Conservation (phyloP, 176 grass and related monocot genomes). For the Otatea glauca region DNA sequence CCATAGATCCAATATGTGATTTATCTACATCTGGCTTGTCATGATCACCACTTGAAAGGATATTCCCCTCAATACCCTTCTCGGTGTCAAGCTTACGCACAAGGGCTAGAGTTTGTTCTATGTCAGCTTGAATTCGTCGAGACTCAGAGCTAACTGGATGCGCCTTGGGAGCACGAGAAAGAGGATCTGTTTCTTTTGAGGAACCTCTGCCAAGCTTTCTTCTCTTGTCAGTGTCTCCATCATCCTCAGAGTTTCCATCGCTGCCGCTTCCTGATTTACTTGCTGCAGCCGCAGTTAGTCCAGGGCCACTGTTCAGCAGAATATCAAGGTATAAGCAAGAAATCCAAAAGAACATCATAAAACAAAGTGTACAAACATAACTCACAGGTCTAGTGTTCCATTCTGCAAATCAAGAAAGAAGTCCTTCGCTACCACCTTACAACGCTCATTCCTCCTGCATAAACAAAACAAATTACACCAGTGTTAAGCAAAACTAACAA, state of each 20-base stretch:
- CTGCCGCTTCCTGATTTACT: conserved; percentile 62
- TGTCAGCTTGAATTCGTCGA: conserved; percentile 77
- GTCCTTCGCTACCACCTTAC: conserved; percentile 64
- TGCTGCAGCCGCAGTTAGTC: conserved; percentile 49
- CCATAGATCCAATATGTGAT: conserved; percentile 95
- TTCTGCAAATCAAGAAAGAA: conserved; percentile 96
- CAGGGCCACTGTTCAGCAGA: conserved; percentile 70
- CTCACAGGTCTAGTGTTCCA: conserved; percentile 94
- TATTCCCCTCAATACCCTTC: conserved; percentile 86
- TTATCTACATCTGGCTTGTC: conserved; percentile 77
- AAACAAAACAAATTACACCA: conserved; percentile 23
- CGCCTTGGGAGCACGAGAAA: conserved; percentile 72
- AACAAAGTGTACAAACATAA: conserved; percentile 6
- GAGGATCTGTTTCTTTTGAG: conserved; percentile 69
- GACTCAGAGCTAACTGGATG: conserved; percentile 79
- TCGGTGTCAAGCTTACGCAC: conserved; percentile 82
- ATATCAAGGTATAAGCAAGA: conserved; percentile 55
- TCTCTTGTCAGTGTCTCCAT: conserved; percentile 80
- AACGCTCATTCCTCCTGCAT: conserved; percentile 61
- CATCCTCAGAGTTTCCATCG: conserved; percentile 93
- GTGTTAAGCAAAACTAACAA: conserved; percentile 14
- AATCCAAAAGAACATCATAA: conserved; percentile 31
- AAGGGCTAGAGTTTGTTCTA: conserved; percentile 72
- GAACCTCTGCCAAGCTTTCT: conserved; percentile 68
- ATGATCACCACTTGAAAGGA: conserved; percentile 66